A percentile compares a stretch with the other conserved stretches of the same genome.
phyloP scores from a whole-genome alignment of 2,329 filamentous ascomycete genomes.

The Botrytis hyacinthi region DNA sequence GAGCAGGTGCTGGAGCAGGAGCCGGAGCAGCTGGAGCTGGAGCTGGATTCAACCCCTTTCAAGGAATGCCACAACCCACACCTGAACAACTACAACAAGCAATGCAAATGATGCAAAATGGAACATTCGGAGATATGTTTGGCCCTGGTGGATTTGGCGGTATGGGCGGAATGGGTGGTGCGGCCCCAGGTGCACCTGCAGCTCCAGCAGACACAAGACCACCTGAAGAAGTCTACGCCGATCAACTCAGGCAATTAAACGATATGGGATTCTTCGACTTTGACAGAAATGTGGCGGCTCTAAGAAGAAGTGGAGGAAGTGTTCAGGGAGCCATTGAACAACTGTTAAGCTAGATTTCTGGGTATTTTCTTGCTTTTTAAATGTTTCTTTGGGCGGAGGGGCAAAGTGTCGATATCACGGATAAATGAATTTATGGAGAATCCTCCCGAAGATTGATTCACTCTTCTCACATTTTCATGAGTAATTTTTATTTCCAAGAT shows the following conservation, averaged over 20 bases:
- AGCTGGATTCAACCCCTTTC: slow-evolving; percentile 41
- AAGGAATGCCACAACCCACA: slow-evolving; percentile 48
- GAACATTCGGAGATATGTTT: slow-evolving; percentile 30
- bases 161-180: slow-evolving; percentile 15
- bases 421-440: neutral
- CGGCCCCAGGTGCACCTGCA: slow-evolving; percentile 46
- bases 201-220: slow-evolving; percentile 77
- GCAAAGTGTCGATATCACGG: slow-evolving; percentile 5
- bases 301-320: slow-evolving; percentile 85
- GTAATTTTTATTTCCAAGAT: neutral
- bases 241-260: slow-evolving; percentile 88
- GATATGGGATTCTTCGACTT: slow-evolving; percentile 99
- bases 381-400: neutral
- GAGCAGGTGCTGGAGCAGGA: slow-evolving; percentile 37
- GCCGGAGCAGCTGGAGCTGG: neutral
- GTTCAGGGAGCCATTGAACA: slow-evolving; percentile 89
- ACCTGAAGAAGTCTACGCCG: slow-evolving; percentile 88
- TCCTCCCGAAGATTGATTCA: neutral
- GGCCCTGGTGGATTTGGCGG: slow-evolving; percentile 24
- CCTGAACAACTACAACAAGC: slow-evolving; percentile 57
- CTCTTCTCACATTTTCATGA: neutral
- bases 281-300: slow-evolving; percentile 83
- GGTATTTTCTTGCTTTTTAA: neutral
- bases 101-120: slow-evolving; percentile 44
- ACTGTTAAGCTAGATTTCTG: slow-evolving; percentile 47